Percentiles rank a stretch among this genome's conserved stretches.
Conservation (phyloP, 2,329 filamentous ascomycete genomes). For the Cordyceps militaris region DNA sequence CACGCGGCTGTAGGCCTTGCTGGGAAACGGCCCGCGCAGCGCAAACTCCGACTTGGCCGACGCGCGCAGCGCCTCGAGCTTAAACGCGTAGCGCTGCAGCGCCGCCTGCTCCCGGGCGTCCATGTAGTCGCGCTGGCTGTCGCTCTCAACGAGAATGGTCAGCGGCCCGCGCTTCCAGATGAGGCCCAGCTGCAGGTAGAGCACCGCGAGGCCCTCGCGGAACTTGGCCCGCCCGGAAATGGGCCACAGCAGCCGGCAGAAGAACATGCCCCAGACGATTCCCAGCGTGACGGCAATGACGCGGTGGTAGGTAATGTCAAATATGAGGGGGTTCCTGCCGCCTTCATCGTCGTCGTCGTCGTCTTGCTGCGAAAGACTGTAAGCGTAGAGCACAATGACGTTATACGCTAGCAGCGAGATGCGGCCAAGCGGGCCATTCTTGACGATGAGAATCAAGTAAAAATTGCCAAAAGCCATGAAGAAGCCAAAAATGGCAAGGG, state of each 20-base stretch:
- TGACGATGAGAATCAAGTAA: slow-evolving; percentile 77
- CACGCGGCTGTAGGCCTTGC: slow-evolving; percentile 63
- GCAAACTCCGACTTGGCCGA: slow-evolving; percentile 83
- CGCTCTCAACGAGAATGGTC: slow-evolving; percentile 58
- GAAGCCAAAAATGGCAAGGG: slow-evolving; percentile 76
- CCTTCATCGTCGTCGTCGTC: slow-evolving; percentile 82
- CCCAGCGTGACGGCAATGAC: slow-evolving; percentile 80
- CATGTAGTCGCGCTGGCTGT: slow-evolving; percentile 63
- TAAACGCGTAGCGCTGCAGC: slow-evolving; percentile 71
- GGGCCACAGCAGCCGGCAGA: slow-evolving; percentile 87
- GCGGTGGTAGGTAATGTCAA: slow-evolving; percentile 81
- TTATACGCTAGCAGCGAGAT: slow-evolving; percentile 97
- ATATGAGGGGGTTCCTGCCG: slow-evolving; percentile 73
- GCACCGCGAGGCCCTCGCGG: slow-evolving; percentile 78
- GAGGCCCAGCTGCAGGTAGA: slow-evolving; percentile 90
- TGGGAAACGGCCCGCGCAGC: slow-evolving; percentile 78
- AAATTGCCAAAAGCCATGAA: slow-evolving; percentile 76
- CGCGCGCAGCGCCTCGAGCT: slow-evolving; percentile 64
- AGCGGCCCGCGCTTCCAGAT: slow-evolving; percentile 95
- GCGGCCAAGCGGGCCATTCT: slow-evolving; percentile 82
- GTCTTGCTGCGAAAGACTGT: slow-evolving; percentile 75
- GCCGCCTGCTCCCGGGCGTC: slow-evolving; percentile 80
- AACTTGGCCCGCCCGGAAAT: slow-evolving; percentile 85
- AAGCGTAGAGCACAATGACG: slow-evolving; percentile 87
- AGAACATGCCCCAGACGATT: slow-evolving; percentile 84